phyloP scores from a whole-genome alignment of 2,329 filamentous ascomycete species.

The Seiridium unicorne region DNA sequence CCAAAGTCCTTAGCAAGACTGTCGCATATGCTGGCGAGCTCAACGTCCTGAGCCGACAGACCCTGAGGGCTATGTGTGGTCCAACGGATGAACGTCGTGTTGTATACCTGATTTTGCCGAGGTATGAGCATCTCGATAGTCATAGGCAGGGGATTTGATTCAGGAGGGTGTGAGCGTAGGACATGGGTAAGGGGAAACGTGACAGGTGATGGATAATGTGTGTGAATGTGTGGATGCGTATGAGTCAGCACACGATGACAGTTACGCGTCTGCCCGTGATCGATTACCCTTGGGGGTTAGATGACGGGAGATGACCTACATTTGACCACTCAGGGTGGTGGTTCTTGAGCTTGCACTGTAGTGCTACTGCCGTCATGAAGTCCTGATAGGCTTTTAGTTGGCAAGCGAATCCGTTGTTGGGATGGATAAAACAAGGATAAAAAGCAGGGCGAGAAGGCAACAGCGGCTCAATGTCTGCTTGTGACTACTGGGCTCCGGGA shows the following conservation, averaged over 20 bases:
- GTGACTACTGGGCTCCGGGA: no score
- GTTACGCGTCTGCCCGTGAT: background rate
- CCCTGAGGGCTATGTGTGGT: conserved; percentile 68
- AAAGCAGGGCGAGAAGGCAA: background rate
- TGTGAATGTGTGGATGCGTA: conserved; percentile 6
- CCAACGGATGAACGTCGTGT: conserved; percentile 69
- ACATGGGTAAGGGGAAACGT: background rate
- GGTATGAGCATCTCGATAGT: background rate
- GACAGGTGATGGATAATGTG: background rate
- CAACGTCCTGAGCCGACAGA: conserved; percentile 62
- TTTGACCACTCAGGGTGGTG: conserved; percentile 80
- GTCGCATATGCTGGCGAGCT: conserved; percentile 64
- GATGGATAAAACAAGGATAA: background rate
- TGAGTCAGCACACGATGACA: background rate
- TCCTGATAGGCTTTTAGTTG: conserved; percentile 43
- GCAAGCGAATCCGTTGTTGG: conserved; percentile 13
- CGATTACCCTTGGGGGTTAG: background rate
- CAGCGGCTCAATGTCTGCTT: background rate
- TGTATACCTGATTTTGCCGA: conserved; percentile 58
- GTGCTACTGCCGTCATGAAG: conserved; percentile 72
- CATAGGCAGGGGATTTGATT: background rate
- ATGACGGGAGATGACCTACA: conserved; percentile 36
- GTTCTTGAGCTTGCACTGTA: conserved; percentile 65
- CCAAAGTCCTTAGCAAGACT: conserved; percentile 54
- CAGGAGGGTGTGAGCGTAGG: no score